phyloP scores from a whole-genome alignment of 1,284 basidiomycete species.

The Pseudozyma flocculosa region DNA sequence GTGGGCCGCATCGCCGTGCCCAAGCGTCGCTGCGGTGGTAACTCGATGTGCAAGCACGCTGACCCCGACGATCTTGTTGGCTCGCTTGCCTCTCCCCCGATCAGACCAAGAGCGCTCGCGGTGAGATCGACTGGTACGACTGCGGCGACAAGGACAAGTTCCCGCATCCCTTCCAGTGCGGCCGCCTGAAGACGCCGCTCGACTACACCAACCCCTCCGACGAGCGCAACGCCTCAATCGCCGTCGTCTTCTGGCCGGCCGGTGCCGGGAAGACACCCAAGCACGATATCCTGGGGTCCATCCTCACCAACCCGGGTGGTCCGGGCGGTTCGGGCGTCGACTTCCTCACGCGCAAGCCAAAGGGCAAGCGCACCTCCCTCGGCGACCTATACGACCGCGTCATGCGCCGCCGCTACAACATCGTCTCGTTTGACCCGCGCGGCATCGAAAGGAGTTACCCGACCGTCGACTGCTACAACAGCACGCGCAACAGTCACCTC shows the following conservation, averaged over 20 bases:
- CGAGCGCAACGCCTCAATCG: slow-evolving; percentile 31
- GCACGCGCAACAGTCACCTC: slow-evolving; percentile 20
- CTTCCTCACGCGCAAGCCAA: slow-evolving; percentile 21
- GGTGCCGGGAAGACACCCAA: slow-evolving; percentile 31
- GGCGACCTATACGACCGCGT: slow-evolving; percentile 26
- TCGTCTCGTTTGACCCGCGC: slow-evolving; percentile 39
- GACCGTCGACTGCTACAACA: slow-evolving; percentile 35
- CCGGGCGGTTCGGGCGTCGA: slow-evolving; percentile 37
- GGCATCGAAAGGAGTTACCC: slow-evolving; percentile 34
- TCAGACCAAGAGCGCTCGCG: slow-evolving; percentile 15
- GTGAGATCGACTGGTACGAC: slow-evolving; percentile 31
- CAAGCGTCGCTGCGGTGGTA: no score
- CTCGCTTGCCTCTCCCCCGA: no score
- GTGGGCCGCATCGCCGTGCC: no score
- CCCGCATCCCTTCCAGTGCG: slow-evolving; percentile 31
- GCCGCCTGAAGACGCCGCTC: slow-evolving; percentile 38
- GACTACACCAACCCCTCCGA: slow-evolving; percentile 38
- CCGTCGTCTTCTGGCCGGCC: slow-evolving; percentile 38
- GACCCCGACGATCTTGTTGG: no score
- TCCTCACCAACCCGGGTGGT: slow-evolving; percentile 42
- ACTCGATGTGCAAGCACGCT: no score
- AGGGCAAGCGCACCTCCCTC: slow-evolving; percentile 14
- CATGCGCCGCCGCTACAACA: slow-evolving; percentile 33
- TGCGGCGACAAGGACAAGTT: slow-evolving; percentile 25
- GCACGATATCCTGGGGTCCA: slow-evolving; percentile 26